Evolutionary conservation across 306 rosid genomes (phyloP).

Genomic region (Hippophae tibetana): DNA sequence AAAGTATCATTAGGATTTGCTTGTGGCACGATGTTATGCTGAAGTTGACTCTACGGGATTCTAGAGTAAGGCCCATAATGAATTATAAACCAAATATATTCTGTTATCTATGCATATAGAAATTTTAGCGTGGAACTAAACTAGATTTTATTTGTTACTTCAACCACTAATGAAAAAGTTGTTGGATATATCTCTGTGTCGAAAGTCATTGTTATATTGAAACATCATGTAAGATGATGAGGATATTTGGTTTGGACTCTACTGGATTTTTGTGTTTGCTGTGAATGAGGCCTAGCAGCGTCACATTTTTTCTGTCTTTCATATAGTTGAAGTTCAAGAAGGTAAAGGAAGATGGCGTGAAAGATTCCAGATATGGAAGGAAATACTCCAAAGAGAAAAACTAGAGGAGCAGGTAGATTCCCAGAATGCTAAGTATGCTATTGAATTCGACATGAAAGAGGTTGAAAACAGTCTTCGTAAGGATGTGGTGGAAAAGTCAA

Average conservation of each 20-base stretch:
- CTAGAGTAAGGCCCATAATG: no score
- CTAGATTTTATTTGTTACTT: no score
- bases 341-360: conserved; percentile 69
- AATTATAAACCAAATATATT: no score
- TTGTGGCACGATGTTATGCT: no score
- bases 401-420: conserved; percentile 53
- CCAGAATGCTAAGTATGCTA: conserved; percentile 54
- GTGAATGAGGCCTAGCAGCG: conserved; percentile 14
- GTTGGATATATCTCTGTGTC: no score
- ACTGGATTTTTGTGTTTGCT: conserved; percentile 9
- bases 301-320: conserved; percentile 10
- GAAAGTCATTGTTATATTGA: conserved; percentile 13
- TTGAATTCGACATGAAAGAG: conserved; percentile 97
- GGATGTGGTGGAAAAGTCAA: conserved; percentile 60
- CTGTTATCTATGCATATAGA: no score
- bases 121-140: no score
- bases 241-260: conserved; percentile 15
- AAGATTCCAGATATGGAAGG: conserved; percentile 71
- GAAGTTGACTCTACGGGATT: no score
- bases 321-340: conserved; percentile 40
- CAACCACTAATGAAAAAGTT: no score
- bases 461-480: conserved; percentile 89
- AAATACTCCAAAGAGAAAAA: conserved; percentile 59
- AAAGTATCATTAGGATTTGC: no score
- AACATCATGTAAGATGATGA: no score